Evolutionary conservation across 148 eudicot species (phyloP).

Genomic region (Rhododendron simsii): DNA sequence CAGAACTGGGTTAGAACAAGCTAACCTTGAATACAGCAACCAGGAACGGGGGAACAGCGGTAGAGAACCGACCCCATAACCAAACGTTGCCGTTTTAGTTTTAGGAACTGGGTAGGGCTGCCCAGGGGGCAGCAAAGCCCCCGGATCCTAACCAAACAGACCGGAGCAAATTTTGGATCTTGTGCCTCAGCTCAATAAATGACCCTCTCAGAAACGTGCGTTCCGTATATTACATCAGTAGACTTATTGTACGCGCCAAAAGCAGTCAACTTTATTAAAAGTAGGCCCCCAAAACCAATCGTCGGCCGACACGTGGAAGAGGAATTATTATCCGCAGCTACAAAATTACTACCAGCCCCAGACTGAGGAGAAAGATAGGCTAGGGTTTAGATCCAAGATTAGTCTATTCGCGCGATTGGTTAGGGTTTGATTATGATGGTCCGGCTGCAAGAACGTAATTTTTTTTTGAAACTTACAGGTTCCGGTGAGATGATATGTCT

Average conservation of each 20-base stretch:
- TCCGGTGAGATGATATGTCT: no score
- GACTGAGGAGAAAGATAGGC: background rate
- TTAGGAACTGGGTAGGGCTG: no score
- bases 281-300: background rate
- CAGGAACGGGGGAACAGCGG: background rate
- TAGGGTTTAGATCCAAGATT: background rate
- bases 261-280: background rate
- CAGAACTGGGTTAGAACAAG: background rate
- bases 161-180: background rate
- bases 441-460: no score
- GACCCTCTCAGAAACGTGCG: background rate
- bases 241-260: background rate
- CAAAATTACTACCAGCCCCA: background rate
- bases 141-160: background rate
- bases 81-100: background rate
- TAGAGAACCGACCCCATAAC: background rate
- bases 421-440: no score
- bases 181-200: background rate
- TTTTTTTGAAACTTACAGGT: no score
- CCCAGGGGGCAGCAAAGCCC: no score
- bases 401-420: no score
- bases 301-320: no score
- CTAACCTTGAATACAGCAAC: background rate
- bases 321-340: background rate
- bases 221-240: conserved; percentile 2